Conservation (phyloP, 257 asterid species). For the Agastache rugosa region DNA sequence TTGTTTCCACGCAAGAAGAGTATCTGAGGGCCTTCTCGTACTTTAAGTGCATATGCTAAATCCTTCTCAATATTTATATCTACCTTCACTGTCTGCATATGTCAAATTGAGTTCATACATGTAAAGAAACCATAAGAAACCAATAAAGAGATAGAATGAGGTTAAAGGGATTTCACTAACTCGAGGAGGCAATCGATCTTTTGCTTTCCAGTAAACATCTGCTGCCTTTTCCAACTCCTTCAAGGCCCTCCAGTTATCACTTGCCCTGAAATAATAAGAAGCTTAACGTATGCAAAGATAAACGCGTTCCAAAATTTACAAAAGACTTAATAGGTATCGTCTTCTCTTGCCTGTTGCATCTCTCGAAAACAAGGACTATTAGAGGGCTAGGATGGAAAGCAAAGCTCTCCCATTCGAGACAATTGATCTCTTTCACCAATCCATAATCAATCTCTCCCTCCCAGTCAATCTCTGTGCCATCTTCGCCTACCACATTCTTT, state of each 20-base stretch:
- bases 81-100: slow-evolving; percentile 79
- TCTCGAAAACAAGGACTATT: slow-evolving; percentile 78
- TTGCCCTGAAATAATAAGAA: slow-evolving; percentile 62
- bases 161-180: slow-evolving; percentile 50
- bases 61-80: slow-evolving; percentile 92
- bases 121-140: not conserved
- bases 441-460: slow-evolving; percentile 89
- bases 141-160: slow-evolving; percentile 2
- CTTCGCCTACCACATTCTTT: slow-evolving; percentile 74
- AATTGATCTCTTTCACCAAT: slow-evolving; percentile 84
- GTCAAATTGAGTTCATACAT: slow-evolving; percentile 3
- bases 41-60: slow-evolving; percentile 93
- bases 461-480: slow-evolving; percentile 86
- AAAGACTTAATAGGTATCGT: not conserved
- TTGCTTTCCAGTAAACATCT: slow-evolving; percentile 85
- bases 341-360: slow-evolving; percentile 76
- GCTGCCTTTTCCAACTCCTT: slow-evolving; percentile 94
- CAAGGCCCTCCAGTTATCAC: slow-evolving; percentile 88
- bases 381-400: slow-evolving; percentile 98
- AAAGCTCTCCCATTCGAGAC: slow-evolving; percentile 99
- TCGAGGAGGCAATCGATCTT: slow-evolving; percentile 96
- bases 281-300: not conserved
- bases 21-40: slow-evolving; percentile 83
- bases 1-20: slow-evolving; percentile 84
- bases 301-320: not conserved